Conservation (phyloP, 148 eudicot genomes). For the Nyssa sinensis region DNA sequence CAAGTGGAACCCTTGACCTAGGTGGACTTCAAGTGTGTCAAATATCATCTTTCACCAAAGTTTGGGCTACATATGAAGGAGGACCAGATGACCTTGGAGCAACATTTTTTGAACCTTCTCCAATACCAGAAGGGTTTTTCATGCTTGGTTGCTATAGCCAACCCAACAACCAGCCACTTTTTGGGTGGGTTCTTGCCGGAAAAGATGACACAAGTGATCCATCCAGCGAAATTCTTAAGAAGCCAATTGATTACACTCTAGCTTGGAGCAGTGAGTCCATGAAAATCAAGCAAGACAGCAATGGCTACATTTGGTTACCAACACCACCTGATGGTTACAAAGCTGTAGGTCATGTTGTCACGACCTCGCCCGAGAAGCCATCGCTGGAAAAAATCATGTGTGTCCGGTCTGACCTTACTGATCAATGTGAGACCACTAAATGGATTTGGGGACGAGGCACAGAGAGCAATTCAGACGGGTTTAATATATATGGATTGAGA, state of each 20-base stretch:
- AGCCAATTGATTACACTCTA: slow-evolving; percentile 27
- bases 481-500: slow-evolving; percentile 23
- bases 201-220: slow-evolving; percentile 16
- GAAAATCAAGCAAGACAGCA: background rate
- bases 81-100: slow-evolving; percentile 29
- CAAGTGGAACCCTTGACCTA: slow-evolving; percentile 28
- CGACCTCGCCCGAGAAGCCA: slow-evolving; percentile 31
- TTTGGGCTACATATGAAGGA: slow-evolving; percentile 29
- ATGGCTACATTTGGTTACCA: slow-evolving; percentile 35
- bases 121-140: slow-evolving; percentile 28
- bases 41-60: slow-evolving; percentile 18
- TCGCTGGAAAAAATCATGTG: slow-evolving; percentile 31
- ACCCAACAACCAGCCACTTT: slow-evolving; percentile 27
- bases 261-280: slow-evolving; percentile 25
- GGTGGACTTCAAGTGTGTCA: slow-evolving; percentile 30
- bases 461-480: slow-evolving; percentile 13
- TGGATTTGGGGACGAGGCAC: slow-evolving; percentile 30
- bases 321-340: slow-evolving; percentile 33
- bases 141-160: slow-evolving; percentile 32
- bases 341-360: slow-evolving; percentile 29
- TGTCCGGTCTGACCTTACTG: slow-evolving; percentile 33
- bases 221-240: background rate
- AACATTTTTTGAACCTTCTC: slow-evolving; percentile 28
- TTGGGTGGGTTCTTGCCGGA: slow-evolving; percentile 31
- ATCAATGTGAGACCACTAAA: slow-evolving; percentile 11